These are phyloP conservation scores for Botrytis deweyae DNA, from an alignment of 2,329 filamentous ascomycete genomes.

Conservation along the genomic window DNA sequence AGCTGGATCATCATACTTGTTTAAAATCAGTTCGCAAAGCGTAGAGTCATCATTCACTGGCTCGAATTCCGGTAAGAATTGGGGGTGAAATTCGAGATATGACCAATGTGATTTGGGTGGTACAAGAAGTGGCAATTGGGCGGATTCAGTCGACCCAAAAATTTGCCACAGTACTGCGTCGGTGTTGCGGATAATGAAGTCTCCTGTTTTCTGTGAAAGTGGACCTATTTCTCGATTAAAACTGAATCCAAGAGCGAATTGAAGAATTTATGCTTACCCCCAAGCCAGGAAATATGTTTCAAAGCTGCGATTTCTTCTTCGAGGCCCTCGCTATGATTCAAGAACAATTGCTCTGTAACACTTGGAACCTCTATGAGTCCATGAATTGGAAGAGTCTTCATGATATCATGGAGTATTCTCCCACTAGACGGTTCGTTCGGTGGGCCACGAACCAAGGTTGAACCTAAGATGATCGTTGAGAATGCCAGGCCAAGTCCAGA, in stretches of 20 bases:
- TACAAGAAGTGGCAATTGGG: slow-evolving; percentile 28
- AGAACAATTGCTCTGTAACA: slow-evolving; percentile 26
- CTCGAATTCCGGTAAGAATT: slow-evolving; percentile 29
- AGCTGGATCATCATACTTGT: background rate
- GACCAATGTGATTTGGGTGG: slow-evolving; percentile 38
- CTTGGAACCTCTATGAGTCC: slow-evolving; percentile 27
- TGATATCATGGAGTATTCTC: slow-evolving; percentile 26
- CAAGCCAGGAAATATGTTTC: slow-evolving; percentile 29
- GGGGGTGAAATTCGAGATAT: slow-evolving; percentile 38
- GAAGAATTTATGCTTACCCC: slow-evolving; percentile 21
- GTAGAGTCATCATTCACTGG: background rate
- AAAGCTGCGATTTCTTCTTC: slow-evolving; percentile 19
- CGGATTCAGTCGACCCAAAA: slow-evolving; percentile 37
- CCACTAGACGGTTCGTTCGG: slow-evolving; percentile 21
- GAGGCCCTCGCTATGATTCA: slow-evolving; percentile 25
- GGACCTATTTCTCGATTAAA: background rate
- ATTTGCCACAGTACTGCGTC: background rate
- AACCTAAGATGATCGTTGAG: slow-evolving; percentile 9
- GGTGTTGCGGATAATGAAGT: background rate
- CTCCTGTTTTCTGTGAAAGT: slow-evolving; percentile 1
- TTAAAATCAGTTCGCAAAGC: background rate
- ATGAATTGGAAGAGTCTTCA: slow-evolving; percentile 30
- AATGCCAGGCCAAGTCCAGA: slow-evolving; percentile 23
- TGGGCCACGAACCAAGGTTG: slow-evolving; percentile 23
- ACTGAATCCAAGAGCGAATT: background rate